Conservation (phyloP, 345 rosid genomes). For the Raphanus raphanistrum region DNA sequence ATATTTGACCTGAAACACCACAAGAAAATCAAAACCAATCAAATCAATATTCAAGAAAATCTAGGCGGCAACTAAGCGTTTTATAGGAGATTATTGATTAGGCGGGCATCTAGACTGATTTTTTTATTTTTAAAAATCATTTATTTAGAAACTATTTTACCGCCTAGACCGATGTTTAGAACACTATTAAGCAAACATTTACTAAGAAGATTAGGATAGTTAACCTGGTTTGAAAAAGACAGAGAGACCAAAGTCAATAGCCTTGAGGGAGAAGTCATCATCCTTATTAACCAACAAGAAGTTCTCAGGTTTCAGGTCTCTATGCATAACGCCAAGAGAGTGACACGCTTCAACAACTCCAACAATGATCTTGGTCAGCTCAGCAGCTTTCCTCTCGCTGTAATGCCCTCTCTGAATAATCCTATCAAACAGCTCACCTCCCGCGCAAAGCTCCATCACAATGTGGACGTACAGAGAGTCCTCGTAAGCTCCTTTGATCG, state of each 20-base stretch:
- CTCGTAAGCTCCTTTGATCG: slow-evolving; percentile 95
- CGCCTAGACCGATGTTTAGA: background rate
- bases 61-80: background rate
- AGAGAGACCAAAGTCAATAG: slow-evolving; percentile 97
- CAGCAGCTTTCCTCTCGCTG: slow-evolving; percentile 94
- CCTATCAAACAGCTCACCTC: slow-evolving; percentile 96
- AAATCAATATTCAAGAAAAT: background rate
- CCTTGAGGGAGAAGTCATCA: slow-evolving; percentile 96
- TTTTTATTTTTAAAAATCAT: no score
- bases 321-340: slow-evolving; percentile 97
- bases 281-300: slow-evolving; percentile 98
- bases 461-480: slow-evolving; percentile 82
- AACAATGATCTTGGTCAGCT: slow-evolving; percentile 86
- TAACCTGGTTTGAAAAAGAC: slow-evolving; percentile 96
- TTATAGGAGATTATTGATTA: background rate
- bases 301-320: slow-evolving; percentile 98
- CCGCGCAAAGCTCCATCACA: slow-evolving; percentile 96
- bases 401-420: slow-evolving; percentile 98
- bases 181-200: background rate
- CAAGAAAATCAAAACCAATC: background rate
- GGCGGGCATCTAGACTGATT: background rate
- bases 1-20: slow-evolving; percentile 60
- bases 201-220: background rate
- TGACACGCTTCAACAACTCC: slow-evolving; percentile 98
- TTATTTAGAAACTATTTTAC: background rate